phyloP scores from a whole-genome alignment of 2,329 filamentous ascomycete species.

The Microcyclospora pomicola region DNA sequence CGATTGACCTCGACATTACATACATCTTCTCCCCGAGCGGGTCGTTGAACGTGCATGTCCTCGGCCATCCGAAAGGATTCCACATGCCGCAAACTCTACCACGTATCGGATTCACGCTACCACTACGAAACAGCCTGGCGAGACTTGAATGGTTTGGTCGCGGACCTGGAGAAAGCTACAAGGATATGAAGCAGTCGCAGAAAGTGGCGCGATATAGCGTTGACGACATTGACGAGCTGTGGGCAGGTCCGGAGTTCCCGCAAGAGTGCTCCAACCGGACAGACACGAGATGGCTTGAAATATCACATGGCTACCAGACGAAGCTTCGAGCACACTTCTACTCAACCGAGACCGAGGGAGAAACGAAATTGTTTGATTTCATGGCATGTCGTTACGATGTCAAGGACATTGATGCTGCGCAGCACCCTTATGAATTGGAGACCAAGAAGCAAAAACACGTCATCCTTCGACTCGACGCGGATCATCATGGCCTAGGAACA shows the following conservation, averaged over 20 bases:
- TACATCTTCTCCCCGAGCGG: constrained; percentile 40
- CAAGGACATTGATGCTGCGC: constrained; percentile 41
- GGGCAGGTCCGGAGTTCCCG: constrained; percentile 46
- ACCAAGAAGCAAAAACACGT: constrained; percentile 40
- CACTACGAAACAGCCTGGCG: constrained; percentile 34
- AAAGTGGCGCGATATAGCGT: constrained; percentile 27
- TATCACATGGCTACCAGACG: constrained; percentile 7
- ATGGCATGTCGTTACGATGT: constrained; percentile 41
- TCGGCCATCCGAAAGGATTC: constrained; percentile 22
- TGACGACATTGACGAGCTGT: constrained; percentile 27
- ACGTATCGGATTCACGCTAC: constrained; percentile 46
- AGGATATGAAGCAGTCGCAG: constrained; percentile 50
- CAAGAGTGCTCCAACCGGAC: constrained; percentile 55
- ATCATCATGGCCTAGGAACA: constrained; percentile 49
- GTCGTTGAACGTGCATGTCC: constrained; percentile 32
- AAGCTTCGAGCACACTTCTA: constrained; percentile 19
- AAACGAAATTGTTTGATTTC: constrained; percentile 31
- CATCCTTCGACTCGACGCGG: constrained; percentile 45
- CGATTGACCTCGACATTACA: constrained; percentile 28
- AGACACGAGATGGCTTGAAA: constrained; percentile 43
- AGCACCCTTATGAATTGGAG: constrained; percentile 49
- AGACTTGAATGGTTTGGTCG: constrained; percentile 47
- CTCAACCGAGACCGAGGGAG: constrained; percentile 4
- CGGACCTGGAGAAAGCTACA: constrained; percentile 52
- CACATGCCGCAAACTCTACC: constrained; percentile 43